phyloP scores from a whole-genome alignment of 305 asterid genomes.

The Plantago lanceolata region DNA sequence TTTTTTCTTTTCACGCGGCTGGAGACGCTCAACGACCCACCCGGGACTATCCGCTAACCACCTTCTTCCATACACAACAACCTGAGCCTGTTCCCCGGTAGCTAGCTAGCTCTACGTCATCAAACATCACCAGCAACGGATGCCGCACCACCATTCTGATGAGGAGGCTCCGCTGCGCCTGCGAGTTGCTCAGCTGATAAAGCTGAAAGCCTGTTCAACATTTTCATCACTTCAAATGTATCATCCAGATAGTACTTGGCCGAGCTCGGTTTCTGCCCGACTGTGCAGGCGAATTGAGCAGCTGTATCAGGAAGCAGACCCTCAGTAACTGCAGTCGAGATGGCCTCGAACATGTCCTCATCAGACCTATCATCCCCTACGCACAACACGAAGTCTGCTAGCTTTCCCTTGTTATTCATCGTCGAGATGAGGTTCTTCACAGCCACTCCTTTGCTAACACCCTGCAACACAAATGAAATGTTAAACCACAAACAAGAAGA shows the following conservation, averaged over 20 bases:
- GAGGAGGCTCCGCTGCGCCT: too few species aligned
- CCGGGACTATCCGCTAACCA: too few species aligned
- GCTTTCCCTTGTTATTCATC: constrained; percentile 33
- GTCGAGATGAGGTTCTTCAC: constrained; percentile 27
- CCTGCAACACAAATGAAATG: constrained; percentile 22
- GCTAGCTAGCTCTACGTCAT: too few species aligned
- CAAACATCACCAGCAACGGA: too few species aligned
- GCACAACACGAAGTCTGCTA: constrained; percentile 48
- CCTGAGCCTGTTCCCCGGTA: too few species aligned
- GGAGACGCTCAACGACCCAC: too few species aligned
- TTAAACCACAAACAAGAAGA: too few species aligned
- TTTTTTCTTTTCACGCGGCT: too few species aligned
- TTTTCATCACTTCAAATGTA: constrained; percentile 35
- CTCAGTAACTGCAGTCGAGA: constrained; percentile 29
- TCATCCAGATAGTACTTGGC: constrained; percentile 52
- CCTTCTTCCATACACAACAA: too few species aligned
- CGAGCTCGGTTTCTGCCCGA: constrained; percentile 52
- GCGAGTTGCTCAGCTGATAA: too few species aligned
- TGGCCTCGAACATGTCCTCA: constrained; percentile 59
- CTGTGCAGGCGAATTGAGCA: constrained; percentile 50
- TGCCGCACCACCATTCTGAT: too few species aligned
- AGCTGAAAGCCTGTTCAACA: constrained; percentile 34
- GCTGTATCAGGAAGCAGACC: constrained; percentile 40
- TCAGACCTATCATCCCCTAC: constrained; percentile 58
- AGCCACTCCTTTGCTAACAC: constrained; percentile 52